Evolutionary conservation across 192 early-diverging fungal species (phyloP).

Genomic region (Coemansia erecta): DNA sequence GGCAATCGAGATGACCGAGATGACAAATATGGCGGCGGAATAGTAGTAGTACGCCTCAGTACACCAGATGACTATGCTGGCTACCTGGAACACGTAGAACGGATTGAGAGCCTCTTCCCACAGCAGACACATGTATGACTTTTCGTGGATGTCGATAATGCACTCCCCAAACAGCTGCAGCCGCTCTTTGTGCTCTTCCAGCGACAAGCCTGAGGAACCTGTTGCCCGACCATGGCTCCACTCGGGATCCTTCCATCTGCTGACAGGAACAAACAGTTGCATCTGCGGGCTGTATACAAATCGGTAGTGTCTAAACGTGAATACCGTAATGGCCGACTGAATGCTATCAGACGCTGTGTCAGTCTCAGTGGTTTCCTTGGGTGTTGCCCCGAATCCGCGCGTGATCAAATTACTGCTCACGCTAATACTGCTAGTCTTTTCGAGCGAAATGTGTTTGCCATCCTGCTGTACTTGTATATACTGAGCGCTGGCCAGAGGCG

Average conservation of each 20-base stretch:
- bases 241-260: conserved; percentile 40
- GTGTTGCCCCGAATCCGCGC: conserved; percentile 3
- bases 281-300: conserved; percentile 27
- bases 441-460: conserved; percentile 32
- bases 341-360: neutral
- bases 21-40: conserved; percentile 84
- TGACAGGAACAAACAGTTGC: conserved; percentile 12
- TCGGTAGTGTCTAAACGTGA: conserved; percentile 40
- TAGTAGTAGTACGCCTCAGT: conserved; percentile 94
- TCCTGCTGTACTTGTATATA: conserved; percentile 11
- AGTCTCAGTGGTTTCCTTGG: neutral
- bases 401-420: conserved; percentile 1
- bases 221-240: conserved; percentile 20
- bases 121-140: conserved; percentile 60
- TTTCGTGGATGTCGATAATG: conserved; percentile 67
- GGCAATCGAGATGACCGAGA: conserved; percentile 75
- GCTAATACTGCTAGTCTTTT: neutral
- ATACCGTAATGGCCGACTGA: conserved; percentile 8
- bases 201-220: conserved; percentile 46
- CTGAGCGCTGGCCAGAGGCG: conserved; percentile 7
- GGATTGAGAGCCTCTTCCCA: conserved; percentile 72
- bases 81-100: conserved; percentile 78
- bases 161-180: conserved; percentile 65
- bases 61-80: conserved; percentile 77
- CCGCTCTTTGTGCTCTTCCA: conserved; percentile 53